Evolutionary conservation across 1,139 yeast genomes (phyloP).

Genomic region (Wickerhamomyces sp.): DNA sequence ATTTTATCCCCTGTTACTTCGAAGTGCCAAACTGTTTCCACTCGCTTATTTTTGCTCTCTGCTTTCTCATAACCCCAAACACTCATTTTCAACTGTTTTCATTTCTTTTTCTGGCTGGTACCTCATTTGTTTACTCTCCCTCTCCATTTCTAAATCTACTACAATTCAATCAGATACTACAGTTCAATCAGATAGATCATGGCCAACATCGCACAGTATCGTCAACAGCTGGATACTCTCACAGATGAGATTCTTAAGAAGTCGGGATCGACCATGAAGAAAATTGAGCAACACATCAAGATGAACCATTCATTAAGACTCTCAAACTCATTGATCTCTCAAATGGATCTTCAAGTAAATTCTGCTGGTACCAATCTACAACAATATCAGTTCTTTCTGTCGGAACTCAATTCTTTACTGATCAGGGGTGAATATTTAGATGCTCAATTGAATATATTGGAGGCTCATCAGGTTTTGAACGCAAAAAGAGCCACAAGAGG

Average conservation of each 20-base stretch:
- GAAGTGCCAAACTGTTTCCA: no score
- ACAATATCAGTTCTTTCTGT: slow-evolving; percentile 18
- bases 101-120: background rate
- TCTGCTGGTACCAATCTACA: slow-evolving; percentile 11
- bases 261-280: slow-evolving; percentile 15
- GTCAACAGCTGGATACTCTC: slow-evolving; percentile 13
- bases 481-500: slow-evolving; percentile 20
- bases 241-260: slow-evolving; percentile 17
- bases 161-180: background rate
- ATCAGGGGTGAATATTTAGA: slow-evolving; percentile 36
- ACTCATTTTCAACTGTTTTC: no score
- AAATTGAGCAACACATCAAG: slow-evolving; percentile 20
- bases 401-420: slow-evolving; percentile 30
- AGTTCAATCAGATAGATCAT: background rate
- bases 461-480: slow-evolving; percentile 22
- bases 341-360: slow-evolving; percentile 15
- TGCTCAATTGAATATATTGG: slow-evolving; percentile 32
- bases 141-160: background rate
- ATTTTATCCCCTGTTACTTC: no score
- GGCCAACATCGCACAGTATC: background rate
- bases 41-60: no score
- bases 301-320: slow-evolving; percentile 16
- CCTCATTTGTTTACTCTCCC: background rate
- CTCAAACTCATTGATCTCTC: slow-evolving; percentile 12
- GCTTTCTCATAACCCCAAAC: no score